Evolutionary conservation across 352 stramenopile species (phyloP).

Genomic region (Globisporangium nodosum): DNA sequence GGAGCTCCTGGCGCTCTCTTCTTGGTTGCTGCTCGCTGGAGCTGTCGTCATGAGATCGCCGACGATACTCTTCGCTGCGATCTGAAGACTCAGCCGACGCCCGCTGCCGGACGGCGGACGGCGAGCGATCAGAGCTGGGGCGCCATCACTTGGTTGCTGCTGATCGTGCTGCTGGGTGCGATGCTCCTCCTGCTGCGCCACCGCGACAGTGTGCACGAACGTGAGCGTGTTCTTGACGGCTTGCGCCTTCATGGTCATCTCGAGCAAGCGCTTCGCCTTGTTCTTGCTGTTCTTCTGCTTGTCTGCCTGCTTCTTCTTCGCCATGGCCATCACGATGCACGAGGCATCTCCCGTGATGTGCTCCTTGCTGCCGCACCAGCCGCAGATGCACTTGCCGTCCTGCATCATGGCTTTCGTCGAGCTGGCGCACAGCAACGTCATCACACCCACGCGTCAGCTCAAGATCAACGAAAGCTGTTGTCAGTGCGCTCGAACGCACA

Average conservation of each 20-base stretch:
- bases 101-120: neutral
- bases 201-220: slow-evolving; percentile 27
- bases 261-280: slow-evolving; percentile 14
- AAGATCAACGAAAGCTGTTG: neutral
- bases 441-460: too few species aligned
- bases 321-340: slow-evolving; percentile 36
- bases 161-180: neutral
- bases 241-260: slow-evolving; percentile 31
- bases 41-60: slow-evolving; percentile 3
- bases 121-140: neutral
- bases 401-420: slow-evolving; percentile 83
- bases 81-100: slow-evolving; percentile 23
- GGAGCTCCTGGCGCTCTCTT: neutral
- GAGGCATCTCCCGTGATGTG: slow-evolving; percentile 60
- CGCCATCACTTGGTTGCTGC: neutral
- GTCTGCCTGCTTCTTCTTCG: slow-evolving; percentile 55
- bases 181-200: slow-evolving; percentile 14
- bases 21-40: slow-evolving; percentile 17
- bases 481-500: slow-evolving; percentile 25
- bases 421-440: slow-evolving; percentile 14
- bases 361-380: slow-evolving; percentile 68
- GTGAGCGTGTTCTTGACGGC: slow-evolving; percentile 43
- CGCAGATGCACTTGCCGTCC: slow-evolving; percentile 75
- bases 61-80: slow-evolving; percentile 33
- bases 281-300: slow-evolving; percentile 38